Base-by-base conservation (phyloP, 2,329 filamentous ascomycete species). In the Fusarium euwallaceae region DNA sequence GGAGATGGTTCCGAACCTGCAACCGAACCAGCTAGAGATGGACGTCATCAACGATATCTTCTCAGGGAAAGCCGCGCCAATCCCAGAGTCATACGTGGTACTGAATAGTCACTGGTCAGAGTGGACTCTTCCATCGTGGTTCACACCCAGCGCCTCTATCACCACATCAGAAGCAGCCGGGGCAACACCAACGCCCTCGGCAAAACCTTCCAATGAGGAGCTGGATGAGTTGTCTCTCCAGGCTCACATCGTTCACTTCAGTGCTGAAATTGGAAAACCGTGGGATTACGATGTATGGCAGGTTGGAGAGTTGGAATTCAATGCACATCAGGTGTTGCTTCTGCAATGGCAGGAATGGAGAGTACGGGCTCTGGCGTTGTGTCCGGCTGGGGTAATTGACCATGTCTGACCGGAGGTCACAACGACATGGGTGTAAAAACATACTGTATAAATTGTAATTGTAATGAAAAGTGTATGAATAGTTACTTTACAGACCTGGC, bases 61-160 rank as follows among this genome's bases (percentile, higher is more conserved):
- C 27, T 55, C 45, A 10, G 39, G 45, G 8, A 22, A 36, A 17
- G 61, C 61, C 1, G 6, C 10, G 4, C 61, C 61, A 41, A 48
- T 76, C 7, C 27, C 56, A 2, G 67, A 65, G 20, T 71, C 58
- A 12, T 76, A 67, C 29, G 53, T 64, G n/a, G 61, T 67, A 6
- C 36, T 76, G 29, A 75, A 75, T 27, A 70, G 63, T 16, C 70
- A 75, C 48, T 76, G 73, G 74, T 71, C 73, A 14, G 68, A 75
- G 20, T 62, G 69, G 67, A 74, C 36, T 56, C 39, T 76, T 17
- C 74, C 74, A 4, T 10, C 55, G 12, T 76, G 74, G 74, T 74
- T 72, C 29, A 14, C n/a, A 17, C 14, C 53, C 9, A 45, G 8
- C 6, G 16, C 27, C 3, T 39, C 58, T n/a, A 27, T 37, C 5